phyloP scores from a whole-genome alignment of 2,329 filamentous ascomycete genomes.

The Alternaria tenuissima region DNA sequence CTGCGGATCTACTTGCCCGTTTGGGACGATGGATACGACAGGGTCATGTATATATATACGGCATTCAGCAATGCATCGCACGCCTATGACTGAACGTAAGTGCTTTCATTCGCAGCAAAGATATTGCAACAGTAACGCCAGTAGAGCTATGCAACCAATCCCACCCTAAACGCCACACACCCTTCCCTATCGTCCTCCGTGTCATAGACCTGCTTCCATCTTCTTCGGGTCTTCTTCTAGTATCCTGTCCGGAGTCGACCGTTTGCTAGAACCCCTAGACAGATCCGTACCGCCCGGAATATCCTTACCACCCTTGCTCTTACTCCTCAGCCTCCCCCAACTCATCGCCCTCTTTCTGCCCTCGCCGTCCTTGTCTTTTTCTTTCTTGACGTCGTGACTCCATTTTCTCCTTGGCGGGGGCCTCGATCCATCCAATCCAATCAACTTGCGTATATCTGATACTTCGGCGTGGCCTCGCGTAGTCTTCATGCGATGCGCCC shows the following conservation, averaged over 20 bases:
- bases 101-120: not conserved
- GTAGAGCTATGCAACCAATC: not conserved
- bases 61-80: conserved; percentile 9
- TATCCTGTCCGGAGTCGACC: conserved; percentile 30
- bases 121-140: not conserved
- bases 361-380: conserved; percentile 19
- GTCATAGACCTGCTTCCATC: conserved; percentile 12
- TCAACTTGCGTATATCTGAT: conserved; percentile 67
- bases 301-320: conserved; percentile 35
- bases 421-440: conserved; percentile 57
- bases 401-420: conserved; percentile 44
- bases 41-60: conserved; percentile 10
- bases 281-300: conserved; percentile 21
- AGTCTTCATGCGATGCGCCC: conserved; percentile 83
- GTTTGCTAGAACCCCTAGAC: conserved; percentile 22
- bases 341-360: conserved; percentile 37
- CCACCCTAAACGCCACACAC: not conserved
- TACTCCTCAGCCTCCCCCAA: conserved; percentile 37
- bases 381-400: conserved; percentile 44
- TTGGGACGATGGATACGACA: conserved; percentile 23
- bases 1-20: conserved; percentile 30
- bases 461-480: conserved; percentile 81
- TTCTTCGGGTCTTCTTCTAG: conserved; percentile 29
- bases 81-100: not conserved
- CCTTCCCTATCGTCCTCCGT: conserved; percentile 2